Conservation (phyloP, 164 flowering plant genomes). For the Vitis labrusca region DNA sequence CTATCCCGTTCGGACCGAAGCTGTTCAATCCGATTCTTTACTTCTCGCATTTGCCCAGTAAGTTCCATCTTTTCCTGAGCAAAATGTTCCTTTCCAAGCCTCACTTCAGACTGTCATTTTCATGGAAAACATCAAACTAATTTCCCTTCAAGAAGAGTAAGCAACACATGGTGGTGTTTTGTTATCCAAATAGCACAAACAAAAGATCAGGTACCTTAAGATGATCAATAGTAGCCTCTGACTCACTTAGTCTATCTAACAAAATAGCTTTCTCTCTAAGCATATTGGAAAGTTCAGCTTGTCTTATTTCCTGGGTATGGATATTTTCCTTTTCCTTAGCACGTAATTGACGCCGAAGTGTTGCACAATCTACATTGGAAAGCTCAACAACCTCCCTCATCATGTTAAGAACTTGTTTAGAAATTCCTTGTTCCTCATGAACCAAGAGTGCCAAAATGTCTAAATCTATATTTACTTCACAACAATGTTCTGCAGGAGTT, state of each 20-base stretch:
- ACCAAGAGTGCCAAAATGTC: background rate
- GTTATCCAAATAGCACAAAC: background rate
- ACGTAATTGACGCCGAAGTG: background rate
- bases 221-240: background rate
- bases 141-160: background rate
- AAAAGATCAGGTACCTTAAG: background rate
- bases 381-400: conserved; percentile 1
- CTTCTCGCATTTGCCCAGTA: background rate
- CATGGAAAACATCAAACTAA: background rate
- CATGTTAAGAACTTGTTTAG: background rate
- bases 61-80: conserved; percentile 3
- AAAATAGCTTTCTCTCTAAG: background rate
- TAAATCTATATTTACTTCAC: background rate
- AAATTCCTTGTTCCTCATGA: background rate
- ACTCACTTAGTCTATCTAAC: background rate
- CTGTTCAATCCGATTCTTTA: background rate
- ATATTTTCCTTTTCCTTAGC: background rate
- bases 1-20: background rate
- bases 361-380: background rate
- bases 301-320: background rate
- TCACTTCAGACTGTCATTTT: background rate
- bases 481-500: background rate
- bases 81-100: background rate
- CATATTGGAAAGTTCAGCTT: background rate
- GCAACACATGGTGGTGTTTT: too few relatives aligned